Evolutionary conservation across 805 yeast genomes (phyloP), one percentile per base, ranked within the genome.

Genomic region (Saturnispora diversa): DNA sequence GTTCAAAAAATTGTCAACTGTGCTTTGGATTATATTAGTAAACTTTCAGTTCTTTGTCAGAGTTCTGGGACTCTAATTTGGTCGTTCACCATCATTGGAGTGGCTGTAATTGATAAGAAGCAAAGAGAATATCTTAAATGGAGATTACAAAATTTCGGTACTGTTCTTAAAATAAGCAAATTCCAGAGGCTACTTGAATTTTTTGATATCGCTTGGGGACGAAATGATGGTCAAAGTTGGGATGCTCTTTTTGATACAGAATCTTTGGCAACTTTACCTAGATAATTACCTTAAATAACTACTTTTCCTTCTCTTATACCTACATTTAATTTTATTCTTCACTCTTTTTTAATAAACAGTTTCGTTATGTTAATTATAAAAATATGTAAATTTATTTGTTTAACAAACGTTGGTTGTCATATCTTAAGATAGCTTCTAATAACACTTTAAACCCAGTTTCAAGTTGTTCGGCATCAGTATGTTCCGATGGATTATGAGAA

Each of bases 401-500:
- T n/a, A n/a, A n/a, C n/a, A n/a, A n/a, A 44, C 53, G 53, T 13
- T 35, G 24, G 2, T 35, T 31, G 40, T 56, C 61, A 33, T 54
- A 56, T 36, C 50, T 47, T 10, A 54, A 29, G 27, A 73, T 67
- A 11, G 77, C 68, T 30, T 72, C 74, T 43, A 80, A 54, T 44
- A 80, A 60, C 1, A 75, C 77, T 48, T 68, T 56, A 46, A 77
- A 69, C 0, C 87, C 86, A 30, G 69, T 66, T 32, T 72, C 75
- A n/a, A 76, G 66, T 44, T 79, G 75, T 44, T 77, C 77, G 3
- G 84, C 84, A 0, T 74, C 66, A 16, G 79, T 68, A 53, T 75
- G 80, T 50, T 80, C 87, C 40, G 67, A 72, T 8, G 79, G 81
- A 55, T 77, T 77, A 55, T 80, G 87, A 20, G 78, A 70, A 28